Evolutionary conservation across 257 asterid species (phyloP), one percentile per base, ranked within the genome.

Genomic region (Petunia secreta): DNA sequence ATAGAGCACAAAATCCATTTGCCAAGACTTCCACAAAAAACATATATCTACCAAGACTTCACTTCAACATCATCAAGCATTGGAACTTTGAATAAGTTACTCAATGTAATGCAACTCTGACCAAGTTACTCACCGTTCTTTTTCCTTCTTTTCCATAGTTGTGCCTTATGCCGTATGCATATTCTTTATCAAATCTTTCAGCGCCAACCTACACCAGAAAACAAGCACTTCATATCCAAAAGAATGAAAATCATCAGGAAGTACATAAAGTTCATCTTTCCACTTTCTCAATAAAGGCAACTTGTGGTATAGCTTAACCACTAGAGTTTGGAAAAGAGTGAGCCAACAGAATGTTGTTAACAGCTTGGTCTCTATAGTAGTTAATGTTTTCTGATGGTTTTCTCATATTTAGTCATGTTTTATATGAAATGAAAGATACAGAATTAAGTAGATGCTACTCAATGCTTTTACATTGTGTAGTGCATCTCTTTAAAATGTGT

Each of bases 91-190:
- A 52, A 52, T 52, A 52, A 52, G 57, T 52, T 52, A 52, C 57
- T 52, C 57, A 52, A 52, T 8, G 57, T 8, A 52, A 52, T 52
- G 63, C 78, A 36, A 36, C 78, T 73, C 11, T 41, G 53, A 73
- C 50, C 48, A 86, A 50, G 46, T 50, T 50, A 83, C 91, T 87
- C 89, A 96, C 99, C 84, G 95, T 90, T 85, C 98, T 89, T 86
- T 96, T 96, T 80, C 99, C 99, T 91, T 96, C 99, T 94, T 94
- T 96, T 75, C 99, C 99, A 82, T 94, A 96, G 81, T 88, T 91
- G 90, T 96, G 99, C 6, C 99, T 94, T 80, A 94, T 89, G 87
- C 92, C 3, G 82, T 96, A 96, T 80, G 95, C 95, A 82, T 96
- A 96, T 83, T 94, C 98, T 89, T 92, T 96, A 88, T 96, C 98